Evolutionary conservation across 805 yeast species (phyloP).

Genomic region (Candida sanyiensis): DNA sequence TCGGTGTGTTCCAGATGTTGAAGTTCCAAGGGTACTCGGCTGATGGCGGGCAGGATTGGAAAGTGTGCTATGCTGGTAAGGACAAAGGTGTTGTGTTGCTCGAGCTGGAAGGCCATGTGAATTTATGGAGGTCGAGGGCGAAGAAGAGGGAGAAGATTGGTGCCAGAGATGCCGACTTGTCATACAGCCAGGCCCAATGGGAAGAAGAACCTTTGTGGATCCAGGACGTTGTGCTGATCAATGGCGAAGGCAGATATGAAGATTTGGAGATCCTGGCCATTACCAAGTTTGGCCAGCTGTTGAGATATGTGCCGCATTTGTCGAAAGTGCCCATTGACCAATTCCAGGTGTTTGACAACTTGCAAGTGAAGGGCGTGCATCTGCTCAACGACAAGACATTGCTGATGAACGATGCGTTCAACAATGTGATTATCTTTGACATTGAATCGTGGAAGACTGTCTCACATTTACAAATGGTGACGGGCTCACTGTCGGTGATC

Average conservation of each 20-base stretch:
- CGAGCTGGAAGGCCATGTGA: slow-evolving; percentile 17
- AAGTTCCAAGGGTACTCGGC: background rate
- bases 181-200: too few relatives aligned
- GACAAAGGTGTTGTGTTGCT: slow-evolving; percentile 20
- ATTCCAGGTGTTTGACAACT: slow-evolving; percentile 17
- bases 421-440: slow-evolving; percentile 17
- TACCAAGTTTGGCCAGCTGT: slow-evolving; percentile 22
- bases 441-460: slow-evolving; percentile 7
- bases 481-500: slow-evolving; percentile 21
- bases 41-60: slow-evolving; percentile 16
- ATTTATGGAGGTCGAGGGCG: slow-evolving; percentile 21
- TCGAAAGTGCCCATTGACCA: slow-evolving; percentile 22
- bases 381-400: slow-evolving; percentile 6
- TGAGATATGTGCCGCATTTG: slow-evolving; percentile 16
- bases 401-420: slow-evolving; percentile 21
- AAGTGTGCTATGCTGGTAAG: slow-evolving; percentile 9
- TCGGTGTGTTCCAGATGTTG: slow-evolving; percentile 19
- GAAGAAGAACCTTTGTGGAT: slow-evolving; percentile 22
- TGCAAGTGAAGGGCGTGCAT: slow-evolving; percentile 17
- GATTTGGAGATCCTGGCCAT: slow-evolving; percentile 18
- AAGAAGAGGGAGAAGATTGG: slow-evolving; percentile 7
- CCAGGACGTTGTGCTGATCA: slow-evolving; percentile 16
- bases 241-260: slow-evolving; percentile 6
- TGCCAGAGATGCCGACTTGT: background rate
- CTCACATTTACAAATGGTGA: slow-evolving; percentile 14